Base-by-base conservation (phyloP, 1,284 basidiomycete genomes). In the Irpex sp. region DNA sequence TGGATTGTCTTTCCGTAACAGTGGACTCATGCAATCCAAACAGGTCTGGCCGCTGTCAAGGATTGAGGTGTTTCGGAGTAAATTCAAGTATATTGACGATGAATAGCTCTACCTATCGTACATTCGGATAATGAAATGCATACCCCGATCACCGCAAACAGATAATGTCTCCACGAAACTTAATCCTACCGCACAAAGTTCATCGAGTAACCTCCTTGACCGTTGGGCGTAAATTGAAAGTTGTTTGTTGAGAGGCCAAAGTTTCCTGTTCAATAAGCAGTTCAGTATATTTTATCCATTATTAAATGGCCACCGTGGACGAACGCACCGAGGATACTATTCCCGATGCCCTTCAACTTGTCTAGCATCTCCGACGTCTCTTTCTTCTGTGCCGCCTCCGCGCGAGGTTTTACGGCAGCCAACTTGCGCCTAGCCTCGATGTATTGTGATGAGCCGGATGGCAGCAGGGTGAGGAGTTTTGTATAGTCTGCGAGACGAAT, bases 341-440 rank as follows among this genome's bases (percentile, higher is more conserved):
- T 95, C 0, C 97, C 97, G 4, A 99, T 75, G 1, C 91, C 93
- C 75, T 99, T 98, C 61, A 99, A 77, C 76, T 99, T 98, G 64
- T 81, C 85, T 69, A 98, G 67, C 93, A 98, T 97, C 75, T 98
- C 97, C 7, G 85, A 85, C 63, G 94, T 97, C 76, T 99, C 97
- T 68, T 80, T 82, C 74, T 96, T 91, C 75, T 94, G 93, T 26
- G 92, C 90, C 7, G 79, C 82, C 68, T 91, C 87, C 21, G 91
- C 76, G 4, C 89, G 85, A 40, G 86, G 86, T 57, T 90, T 88
- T 4, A 97, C 73, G 0, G 74, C 72, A 1, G 73, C 73, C 11
- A 93, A 77, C 5, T 83, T 78, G 17, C 78, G 79, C 61, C 81
- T 80, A 40, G 85, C 79, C 21, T 85, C 80, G 0, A 75, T 70